Conservation (phyloP, 305 asterid genomes). For the Fraxinus velutina region DNA sequence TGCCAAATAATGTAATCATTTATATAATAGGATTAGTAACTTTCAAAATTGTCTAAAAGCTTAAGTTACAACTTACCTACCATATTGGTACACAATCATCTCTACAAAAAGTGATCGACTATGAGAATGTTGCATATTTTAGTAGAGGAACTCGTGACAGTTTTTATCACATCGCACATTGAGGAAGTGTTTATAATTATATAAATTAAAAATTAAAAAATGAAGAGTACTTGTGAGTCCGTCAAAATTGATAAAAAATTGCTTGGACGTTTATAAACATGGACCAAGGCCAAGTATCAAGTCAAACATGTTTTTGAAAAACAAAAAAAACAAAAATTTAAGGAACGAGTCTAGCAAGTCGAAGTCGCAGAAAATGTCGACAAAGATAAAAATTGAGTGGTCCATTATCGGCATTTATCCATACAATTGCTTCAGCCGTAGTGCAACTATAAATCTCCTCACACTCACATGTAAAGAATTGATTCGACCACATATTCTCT, state of each 20-base stretch:
- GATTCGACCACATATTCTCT: not conserved
- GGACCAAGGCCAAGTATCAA: not conserved
- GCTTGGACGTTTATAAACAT: not conserved
- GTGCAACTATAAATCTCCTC: not conserved
- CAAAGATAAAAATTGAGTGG: not conserved
- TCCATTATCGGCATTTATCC: not conserved
- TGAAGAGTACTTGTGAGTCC: not conserved
- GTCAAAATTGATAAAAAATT: not conserved
- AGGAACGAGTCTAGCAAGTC: not conserved
- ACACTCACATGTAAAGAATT: not conserved
- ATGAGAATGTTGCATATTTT: no score
- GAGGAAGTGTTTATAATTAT: not conserved
- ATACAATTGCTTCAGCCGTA: not conserved
- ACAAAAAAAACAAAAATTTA: not conserved
- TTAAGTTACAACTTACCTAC: not conserved
- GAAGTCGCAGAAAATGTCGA: not conserved
- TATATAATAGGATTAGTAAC: not conserved
- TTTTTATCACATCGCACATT: no score
- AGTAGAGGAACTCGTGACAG: not conserved
- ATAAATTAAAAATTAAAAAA: no score
- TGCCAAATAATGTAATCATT: not conserved
- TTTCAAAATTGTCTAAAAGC: not conserved
- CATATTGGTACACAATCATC: not conserved
- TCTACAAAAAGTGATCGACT: not conserved
- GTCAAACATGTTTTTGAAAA: not conserved